Percentiles rank a stretch among this genome's conserved stretches.
Evolutionary conservation across 805 yeast genomes (phyloP).

Genomic region (Saccharomycopsis fodiens): DNA sequence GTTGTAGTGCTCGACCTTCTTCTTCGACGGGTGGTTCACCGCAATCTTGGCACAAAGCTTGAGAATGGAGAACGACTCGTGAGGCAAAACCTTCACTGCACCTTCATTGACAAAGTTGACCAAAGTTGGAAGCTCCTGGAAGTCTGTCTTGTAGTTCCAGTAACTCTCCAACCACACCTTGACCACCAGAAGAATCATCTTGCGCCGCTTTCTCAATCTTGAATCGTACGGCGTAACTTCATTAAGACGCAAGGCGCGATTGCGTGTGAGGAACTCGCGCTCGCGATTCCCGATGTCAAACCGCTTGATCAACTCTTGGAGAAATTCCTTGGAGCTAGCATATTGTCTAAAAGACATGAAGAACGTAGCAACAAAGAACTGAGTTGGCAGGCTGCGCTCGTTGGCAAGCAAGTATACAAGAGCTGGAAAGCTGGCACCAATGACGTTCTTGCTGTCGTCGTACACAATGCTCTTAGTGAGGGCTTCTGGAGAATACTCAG

Average conservation of each 20-base stretch:
- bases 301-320: slow-evolving; percentile 59
- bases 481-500: slow-evolving; percentile 13
- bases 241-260: slow-evolving; percentile 8
- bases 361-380: slow-evolving; percentile 64
- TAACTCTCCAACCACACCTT: slow-evolving; percentile 86
- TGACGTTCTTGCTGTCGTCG: slow-evolving; percentile 42
- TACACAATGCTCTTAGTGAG: slow-evolving; percentile 13
- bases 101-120: slow-evolving; percentile 77
- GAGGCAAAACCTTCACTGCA: slow-evolving; percentile 50
- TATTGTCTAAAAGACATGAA: slow-evolving; percentile 71
- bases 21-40: slow-evolving; percentile 37
- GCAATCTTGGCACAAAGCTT: slow-evolving; percentile 57
- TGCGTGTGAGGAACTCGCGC: slow-evolving; percentile 14
- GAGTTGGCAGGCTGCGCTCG: slow-evolving; percentile 54
- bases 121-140: slow-evolving; percentile 54
- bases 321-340: slow-evolving; percentile 55
- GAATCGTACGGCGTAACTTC: slow-evolving; percentile 26
- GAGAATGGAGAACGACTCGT: slow-evolving; percentile 54
- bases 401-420: slow-evolving; percentile 59
- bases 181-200: slow-evolving; percentile 59
- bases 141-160: slow-evolving; percentile 67
- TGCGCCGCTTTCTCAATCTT: slow-evolving; percentile 51
- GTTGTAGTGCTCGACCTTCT: slow-evolving; percentile 11
- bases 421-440: slow-evolving; percentile 69
- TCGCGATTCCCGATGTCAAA: slow-evolving; percentile 43